Conservation (phyloP, 371 early-diverging fungal genomes). For the Mucor piriformis region DNA sequence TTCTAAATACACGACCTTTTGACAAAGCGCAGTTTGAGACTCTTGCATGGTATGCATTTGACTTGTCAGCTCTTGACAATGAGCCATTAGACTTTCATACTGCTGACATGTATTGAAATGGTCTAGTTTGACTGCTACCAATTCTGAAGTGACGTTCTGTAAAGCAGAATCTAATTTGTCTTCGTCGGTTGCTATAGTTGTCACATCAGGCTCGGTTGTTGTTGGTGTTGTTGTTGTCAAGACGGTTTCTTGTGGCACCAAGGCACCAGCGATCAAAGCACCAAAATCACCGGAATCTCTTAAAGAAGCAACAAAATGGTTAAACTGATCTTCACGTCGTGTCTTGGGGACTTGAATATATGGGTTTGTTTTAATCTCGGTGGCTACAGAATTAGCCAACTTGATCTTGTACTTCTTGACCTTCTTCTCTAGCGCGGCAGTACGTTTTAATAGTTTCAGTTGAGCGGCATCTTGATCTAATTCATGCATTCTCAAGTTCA, state of each 20-base stretch:
- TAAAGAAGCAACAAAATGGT: constrained; percentile 41
- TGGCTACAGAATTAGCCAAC: constrained; percentile 21
- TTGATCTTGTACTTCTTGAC: constrained; percentile 45
- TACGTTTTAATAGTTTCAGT: constrained; percentile 35
- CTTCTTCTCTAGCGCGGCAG: constrained; percentile 35
- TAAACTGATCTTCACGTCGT: constrained; percentile 23
- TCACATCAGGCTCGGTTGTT: neutral
- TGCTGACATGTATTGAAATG: constrained; percentile 46
- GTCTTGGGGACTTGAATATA: neutral
- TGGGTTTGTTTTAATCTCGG: neutral
- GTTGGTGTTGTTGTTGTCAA: neutral
- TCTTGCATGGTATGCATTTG: constrained; percentile 29
- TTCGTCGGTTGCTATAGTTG: no score
- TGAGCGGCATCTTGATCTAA: constrained; percentile 49
- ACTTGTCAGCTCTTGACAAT: constrained; percentile 35
- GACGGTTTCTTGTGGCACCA: constrained; percentile 9
- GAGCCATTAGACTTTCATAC: constrained; percentile 43
- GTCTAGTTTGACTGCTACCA: constrained; percentile 39
- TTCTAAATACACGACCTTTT: constrained; percentile 30
- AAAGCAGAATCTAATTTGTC: constrained; percentile 18
- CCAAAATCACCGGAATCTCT: constrained; percentile 51
- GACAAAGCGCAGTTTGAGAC: constrained; percentile 11
- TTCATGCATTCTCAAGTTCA: constrained; percentile 52
- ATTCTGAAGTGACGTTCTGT: constrained; percentile 41
- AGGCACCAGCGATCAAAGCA: constrained; percentile 46